Conservation (phyloP, 352 stramenopile species). For the Pythium myriotylum region DNA sequence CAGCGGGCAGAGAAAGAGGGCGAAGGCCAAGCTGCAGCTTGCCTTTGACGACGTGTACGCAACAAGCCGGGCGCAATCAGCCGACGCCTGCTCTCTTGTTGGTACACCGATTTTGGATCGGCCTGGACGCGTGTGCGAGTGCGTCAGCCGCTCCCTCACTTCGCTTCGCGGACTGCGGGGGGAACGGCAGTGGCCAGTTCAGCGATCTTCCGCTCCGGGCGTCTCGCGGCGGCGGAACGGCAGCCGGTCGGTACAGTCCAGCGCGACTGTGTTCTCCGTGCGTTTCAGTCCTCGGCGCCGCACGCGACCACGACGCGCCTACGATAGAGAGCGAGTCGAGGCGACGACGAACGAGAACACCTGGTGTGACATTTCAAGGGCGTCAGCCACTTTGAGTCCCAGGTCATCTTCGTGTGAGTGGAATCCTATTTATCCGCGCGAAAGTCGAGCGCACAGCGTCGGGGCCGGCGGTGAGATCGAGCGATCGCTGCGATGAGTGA, state of each 20-base stretch:
- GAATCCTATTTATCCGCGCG: slow-evolving; percentile 22
- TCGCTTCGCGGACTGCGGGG: neutral
- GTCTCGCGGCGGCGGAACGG: neutral
- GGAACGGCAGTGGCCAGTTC: neutral
- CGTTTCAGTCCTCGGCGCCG: neutral
- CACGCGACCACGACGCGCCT: neutral
- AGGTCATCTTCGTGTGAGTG: neutral
- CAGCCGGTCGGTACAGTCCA: neutral
- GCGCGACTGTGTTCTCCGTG: neutral
- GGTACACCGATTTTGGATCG: neutral
- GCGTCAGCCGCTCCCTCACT: neutral
- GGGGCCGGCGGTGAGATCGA: no score
- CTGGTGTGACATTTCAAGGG: slow-evolving; percentile 17
- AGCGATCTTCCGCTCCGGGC: neutral
- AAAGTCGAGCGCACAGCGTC: neutral
- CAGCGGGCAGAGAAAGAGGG: slow-evolving; percentile 10
- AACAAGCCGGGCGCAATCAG: neutral
- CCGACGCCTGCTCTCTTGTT: neutral
- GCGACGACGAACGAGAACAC: slow-evolving; percentile 10
- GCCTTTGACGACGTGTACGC: neutral
- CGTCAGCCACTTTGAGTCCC: slow-evolving; percentile 1
- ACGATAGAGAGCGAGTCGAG: neutral
- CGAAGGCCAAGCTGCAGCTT: slow-evolving; percentile 3
- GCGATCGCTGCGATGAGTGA: slow-evolving; percentile 31
- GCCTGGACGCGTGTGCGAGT: neutral